Conservation (phyloP, 129 eudicot genomes). For the Daucus carota region DH1_v3.0 NC_030381.2:54543501-54544000, state of each 20-base stretch:
- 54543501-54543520: background rate
- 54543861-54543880: background rate
- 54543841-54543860: background rate
- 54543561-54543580: background rate
- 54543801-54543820: background rate
- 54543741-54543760: background rate
- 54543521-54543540: background rate
- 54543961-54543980: too few relatives aligned
- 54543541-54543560: background rate
- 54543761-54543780: background rate
- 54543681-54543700: background rate
- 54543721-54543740: background rate
- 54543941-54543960: too few relatives aligned
- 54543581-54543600: background rate
- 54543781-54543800: conserved; percentile 12
- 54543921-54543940: background rate
- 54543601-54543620: background rate
- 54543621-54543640: conserved; percentile 2
- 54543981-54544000: too few relatives aligned
- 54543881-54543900: background rate
- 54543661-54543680: background rate
- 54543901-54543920: background rate
- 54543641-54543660: background rate
- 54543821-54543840: background rate
- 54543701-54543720: background rate